Evolutionary conservation across 2,329 filamentous ascomycete species (phyloP), one percentile per base, ranked within the genome.

Genomic region (Madurella fahalii): DNA sequence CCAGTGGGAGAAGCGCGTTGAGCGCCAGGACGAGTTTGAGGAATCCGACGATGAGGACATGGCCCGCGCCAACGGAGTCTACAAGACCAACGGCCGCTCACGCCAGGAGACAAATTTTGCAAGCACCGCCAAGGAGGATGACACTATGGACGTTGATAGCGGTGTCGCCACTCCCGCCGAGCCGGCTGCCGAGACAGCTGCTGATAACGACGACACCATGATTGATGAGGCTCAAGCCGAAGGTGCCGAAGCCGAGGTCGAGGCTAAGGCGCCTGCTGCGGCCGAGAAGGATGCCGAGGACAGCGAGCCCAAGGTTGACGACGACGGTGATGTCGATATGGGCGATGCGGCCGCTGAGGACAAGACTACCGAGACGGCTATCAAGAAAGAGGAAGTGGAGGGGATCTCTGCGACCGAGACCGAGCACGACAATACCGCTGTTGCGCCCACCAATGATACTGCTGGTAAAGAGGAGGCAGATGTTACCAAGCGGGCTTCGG

Each of bases 31-130:
- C 63, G 93, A 96, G 67, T 83, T 92, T 42, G 89, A 91, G 56
- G 89, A 94, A 42, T 95, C 89, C 60, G 91, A 95, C 57, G 90
- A 96, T 56, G 93, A 97, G 64, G 90, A 95, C 11, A 83, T 90
- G 71, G 82, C 82, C 41, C 77, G 77, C 41, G 79, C 81, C 39
- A 90, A 94, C 61, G 93, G 91, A 15, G 80, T 91, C 40, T 85
- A 81, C 49, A 65, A 64, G 45, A 71, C 72, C 32, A 78, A 74
- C 31, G 77, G 48, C 42, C 60, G 73, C 30, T 74, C 71, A 52
- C 75, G 76, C 61, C 77, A 77, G 16, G 74, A 74, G 1, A 83
- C 83, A 61, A 73, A 83, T 61, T 81, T 74, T 63, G 71, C 72
- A 16, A 78, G 81, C 43, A 50, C 48, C 16, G 46, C 46, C 17